Base-by-base conservation (phyloP, 2,329 filamentous ascomycete genomes). In the Aspergillus sp. region DNA sequence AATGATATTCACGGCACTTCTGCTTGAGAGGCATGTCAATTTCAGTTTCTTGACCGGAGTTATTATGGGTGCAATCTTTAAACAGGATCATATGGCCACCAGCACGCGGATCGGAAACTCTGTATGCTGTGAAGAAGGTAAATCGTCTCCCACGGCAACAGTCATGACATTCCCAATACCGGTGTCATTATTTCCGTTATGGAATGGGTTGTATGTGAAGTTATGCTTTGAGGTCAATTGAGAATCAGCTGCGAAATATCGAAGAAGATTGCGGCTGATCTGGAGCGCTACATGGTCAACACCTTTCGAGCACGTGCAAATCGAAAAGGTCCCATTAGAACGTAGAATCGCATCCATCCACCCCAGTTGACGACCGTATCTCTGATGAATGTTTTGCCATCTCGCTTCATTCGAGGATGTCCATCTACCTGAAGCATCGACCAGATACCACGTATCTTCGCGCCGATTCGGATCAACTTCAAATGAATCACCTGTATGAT, bases 201-300 rank as follows among this genome's bases (percentile, higher is more conserved):
- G 13, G 27, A 40, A 11, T 7, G 27, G 5, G 7, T 27, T 11
- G 27, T 45, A 19, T 6, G 51, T 45, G n/a, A 40, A 34, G 6
- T 45, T 44, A 40, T 58, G 54, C 43, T 52, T 39, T 9, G 54
- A 43, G 6, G 61, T 40, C 39, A 79, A 69, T 6, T 63, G 51
- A 2, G 73, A 65, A 51, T 81, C 77, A 12, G 77, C 77, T 39
- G 65, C 69, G 58, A 77, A 79, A 53, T 82, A 82, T 53, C 81
- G 78, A 47, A 75, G 69, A 3, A 82, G 62, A 51, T 81, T 81
- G 29, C 76, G 72, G 27, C 77, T 76, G 33, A 79, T 68, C 49
- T 81, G 77, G 5, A 79, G 53, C 1, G 77, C 76, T 34, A 74
- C 52, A 13, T 60, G 13, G 54, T 64, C 42, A 52, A 43, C 39